phyloP scores from a whole-genome alignment of 2,329 filamentous ascomycete genomes.

The Trichoderma sp. region DNA sequence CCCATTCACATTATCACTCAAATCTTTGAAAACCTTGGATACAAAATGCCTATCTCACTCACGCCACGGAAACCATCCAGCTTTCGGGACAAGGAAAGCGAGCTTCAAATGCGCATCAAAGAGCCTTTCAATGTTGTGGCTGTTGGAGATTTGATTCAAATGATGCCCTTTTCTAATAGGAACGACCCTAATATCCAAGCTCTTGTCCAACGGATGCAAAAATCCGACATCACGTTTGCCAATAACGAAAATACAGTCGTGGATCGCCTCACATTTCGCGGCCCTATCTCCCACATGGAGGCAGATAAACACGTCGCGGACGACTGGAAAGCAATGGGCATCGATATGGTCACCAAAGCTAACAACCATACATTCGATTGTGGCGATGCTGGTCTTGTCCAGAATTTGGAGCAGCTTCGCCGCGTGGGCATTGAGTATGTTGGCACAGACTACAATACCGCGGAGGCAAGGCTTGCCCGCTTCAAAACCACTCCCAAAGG shows the following conservation, averaged over 20 bases:
- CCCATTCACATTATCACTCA: no score
- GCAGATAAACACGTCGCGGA: conserved; percentile 9
- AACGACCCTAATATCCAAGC: conserved; percentile 9
- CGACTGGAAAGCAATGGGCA: conserved; percentile 21
- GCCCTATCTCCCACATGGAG: conserved; percentile 17
- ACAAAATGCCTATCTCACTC: conserved; percentile 17
- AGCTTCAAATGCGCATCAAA: conserved; percentile 19
- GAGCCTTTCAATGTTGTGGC: conserved; percentile 20
- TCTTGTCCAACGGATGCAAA: conserved; percentile 16
- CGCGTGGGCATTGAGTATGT: conserved; percentile 19
- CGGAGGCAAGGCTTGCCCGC: conserved; percentile 8
- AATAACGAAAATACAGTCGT: conserved; percentile 25
- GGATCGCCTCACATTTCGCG: conserved; percentile 19
- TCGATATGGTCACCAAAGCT: conserved; percentile 20
- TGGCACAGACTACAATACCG: conserved; percentile 10
- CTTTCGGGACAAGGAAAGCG: conserved; percentile 20
- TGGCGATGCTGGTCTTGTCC: conserved; percentile 9
- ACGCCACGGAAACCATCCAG: neutral
- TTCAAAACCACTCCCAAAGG: conserved; percentile 19
- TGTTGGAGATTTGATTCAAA: conserved; percentile 19
- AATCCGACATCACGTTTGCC: conserved; percentile 15
- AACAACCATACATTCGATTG: conserved; percentile 18
- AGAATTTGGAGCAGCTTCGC: conserved; percentile 19
- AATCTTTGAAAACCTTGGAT: neutral
- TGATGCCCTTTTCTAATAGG: conserved; percentile 8